Percentiles rank a stretch among this genome's conserved stretches.
phyloP scores from a whole-genome alignment of 176 grass and related monocot species.

The Cenchrus fungigraminus region DNA sequence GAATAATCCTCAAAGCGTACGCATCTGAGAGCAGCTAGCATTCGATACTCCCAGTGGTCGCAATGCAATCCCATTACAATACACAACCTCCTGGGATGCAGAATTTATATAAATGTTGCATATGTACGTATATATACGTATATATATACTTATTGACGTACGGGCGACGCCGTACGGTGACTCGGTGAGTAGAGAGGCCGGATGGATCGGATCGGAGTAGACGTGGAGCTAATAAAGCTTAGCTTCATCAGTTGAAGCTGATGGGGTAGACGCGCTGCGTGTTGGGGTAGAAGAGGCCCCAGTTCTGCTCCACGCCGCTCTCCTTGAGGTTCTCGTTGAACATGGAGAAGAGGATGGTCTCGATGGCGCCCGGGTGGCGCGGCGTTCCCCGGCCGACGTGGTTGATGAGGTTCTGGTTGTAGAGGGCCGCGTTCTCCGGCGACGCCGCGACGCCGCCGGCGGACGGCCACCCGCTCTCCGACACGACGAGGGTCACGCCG shows the following conservation, averaged over 20 bases:
- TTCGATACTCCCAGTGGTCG: constrained; percentile 15
- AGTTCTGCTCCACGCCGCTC: constrained; percentile 34
- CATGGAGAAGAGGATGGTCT: constrained; percentile 67
- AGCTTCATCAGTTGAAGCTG: constrained; percentile 37
- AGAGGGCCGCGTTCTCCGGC: constrained; percentile 45
- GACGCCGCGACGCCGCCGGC: constrained; percentile 33
- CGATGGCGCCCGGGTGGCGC: constrained; percentile 21
- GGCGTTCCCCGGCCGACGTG: constrained; percentile 62
- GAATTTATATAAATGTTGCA: neutral
- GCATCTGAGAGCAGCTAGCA: constrained; percentile 13
- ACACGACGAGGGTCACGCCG: constrained; percentile 52
- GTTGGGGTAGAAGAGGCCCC: constrained; percentile 64
- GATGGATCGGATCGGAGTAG: neutral
- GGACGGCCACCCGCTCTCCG: constrained; percentile 72
- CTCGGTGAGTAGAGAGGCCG: no score
- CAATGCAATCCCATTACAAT: neutral
- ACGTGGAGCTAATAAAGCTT: neutral
- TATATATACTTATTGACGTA: constrained; percentile 3
- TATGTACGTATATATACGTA: neutral
- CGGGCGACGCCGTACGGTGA: neutral
- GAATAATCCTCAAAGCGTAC: constrained; percentile 1
- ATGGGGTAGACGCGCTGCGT: constrained; percentile 60
- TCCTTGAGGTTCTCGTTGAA: constrained; percentile 72
- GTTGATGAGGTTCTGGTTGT: constrained; percentile 79
- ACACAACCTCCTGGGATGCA: neutral